Percentiles rank a stretch among this genome's conserved stretches.
Conservation (phyloP, 306 rosid genomes). For the Spatholobus suberectus region DNA sequence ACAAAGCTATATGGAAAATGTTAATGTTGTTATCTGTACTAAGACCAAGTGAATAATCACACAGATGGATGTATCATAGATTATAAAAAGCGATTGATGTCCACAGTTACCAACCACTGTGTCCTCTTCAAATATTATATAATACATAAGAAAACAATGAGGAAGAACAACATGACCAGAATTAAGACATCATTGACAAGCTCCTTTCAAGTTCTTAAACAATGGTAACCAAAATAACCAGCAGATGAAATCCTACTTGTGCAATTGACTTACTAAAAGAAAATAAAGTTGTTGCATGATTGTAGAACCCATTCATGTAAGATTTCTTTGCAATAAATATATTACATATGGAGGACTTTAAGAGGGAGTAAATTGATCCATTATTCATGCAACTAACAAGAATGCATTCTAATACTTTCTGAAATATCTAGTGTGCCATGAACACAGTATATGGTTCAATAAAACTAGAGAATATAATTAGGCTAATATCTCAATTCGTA, state of each 20-base stretch:
- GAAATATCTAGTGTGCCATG: no score
- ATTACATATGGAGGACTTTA: neutral
- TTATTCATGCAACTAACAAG: neutral
- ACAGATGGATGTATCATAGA: neutral
- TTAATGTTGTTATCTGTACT: neutral
- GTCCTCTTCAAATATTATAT: neutral
- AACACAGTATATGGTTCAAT: neutral
- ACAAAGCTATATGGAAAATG: neutral
- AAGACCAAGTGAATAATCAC: neutral
- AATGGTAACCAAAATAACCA: neutral
- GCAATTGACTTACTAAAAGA: no score
- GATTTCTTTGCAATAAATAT: neutral
- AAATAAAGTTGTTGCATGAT: neutral
- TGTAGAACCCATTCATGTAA: neutral
- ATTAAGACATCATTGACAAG: neutral
- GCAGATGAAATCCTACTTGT: no score
- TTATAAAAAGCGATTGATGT: neutral
- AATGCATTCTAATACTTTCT: neutral
- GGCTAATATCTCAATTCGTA: neutral
- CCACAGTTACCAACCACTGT: neutral
- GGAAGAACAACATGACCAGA: neutral
- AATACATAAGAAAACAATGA: neutral
- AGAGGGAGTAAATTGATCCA: neutral
- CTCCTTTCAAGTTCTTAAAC: neutral
- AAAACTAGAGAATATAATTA: neutral